Base-by-base conservation (phyloP, 805 yeast genomes). In the Candida caryicola region DNA sequence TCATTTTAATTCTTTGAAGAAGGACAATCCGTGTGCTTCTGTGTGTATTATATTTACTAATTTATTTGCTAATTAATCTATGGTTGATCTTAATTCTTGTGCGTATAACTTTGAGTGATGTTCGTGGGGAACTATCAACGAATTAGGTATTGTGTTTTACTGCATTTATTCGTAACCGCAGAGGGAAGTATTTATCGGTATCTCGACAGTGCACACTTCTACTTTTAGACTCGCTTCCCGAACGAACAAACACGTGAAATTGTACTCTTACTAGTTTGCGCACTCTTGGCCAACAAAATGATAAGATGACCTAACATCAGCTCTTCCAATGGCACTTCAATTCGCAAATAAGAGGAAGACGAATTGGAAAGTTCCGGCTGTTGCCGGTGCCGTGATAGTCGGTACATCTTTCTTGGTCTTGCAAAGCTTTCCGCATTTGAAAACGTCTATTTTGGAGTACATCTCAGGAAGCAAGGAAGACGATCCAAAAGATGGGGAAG, bases 381-480 rank as follows among this genome's bases (percentile, higher is more conserved):
- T 64, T 3, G 59, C 75, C 2, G 66, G 76, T 6, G 70, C 69
- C 0, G 66, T 65, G 9, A 46, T 70, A 3, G 36, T 73, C 9
- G 77, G 76, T 17, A 69, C 72, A 3, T 59, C 72, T 0, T 54
- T 65, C 18, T 31, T 75, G 4, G 42, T 74, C 7, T 55, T 75
- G 40, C 64, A 64, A 37, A 75, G 78, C 4, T 75, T 65, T 42
- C 81, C 81, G n/a, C 79, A 75, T 45, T 54, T 74, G 29, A 57
- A 55, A 38, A 44, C 57, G n/a, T 40, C 55, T 9, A 25, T 64
- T 13, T 51, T 43, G 36, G 43, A 53, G 15, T 54, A 45, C 34
- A 23, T 64, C 2, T 43, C 49, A 3, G 59, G 59, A n/a, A 36
- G 38, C 38, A 49, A 43, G 29, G 47, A 41, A 21, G 47, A 36